Evolutionary conservation across 2,329 filamentous ascomycete genomes (phyloP), one percentile per base, ranked within the genome.

Genomic region (Neurospora crassa): DNA sequence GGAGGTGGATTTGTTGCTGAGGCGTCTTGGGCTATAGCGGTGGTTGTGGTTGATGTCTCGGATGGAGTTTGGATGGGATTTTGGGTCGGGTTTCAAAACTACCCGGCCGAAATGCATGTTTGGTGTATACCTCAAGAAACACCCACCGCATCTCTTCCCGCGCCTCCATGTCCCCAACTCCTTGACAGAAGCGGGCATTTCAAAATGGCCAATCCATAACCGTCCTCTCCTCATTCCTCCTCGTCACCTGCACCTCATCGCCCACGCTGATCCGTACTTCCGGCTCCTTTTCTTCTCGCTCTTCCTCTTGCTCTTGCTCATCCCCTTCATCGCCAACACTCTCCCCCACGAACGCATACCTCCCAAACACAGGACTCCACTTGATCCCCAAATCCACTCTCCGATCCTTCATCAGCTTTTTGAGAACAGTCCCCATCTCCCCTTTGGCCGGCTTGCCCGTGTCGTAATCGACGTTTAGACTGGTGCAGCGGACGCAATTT

Each of bases 311-410:
- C 90, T 80, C 93, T 67, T 91, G 84, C 14, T 74, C 67, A 10
- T 72, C 70, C 29, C 40, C 70, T 20, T 37, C 70, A 72, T 76
- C 73, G 24, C 24, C 43, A 63, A 37, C 12, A 59, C 11, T 63
- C 8, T 43, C 42, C 45, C 43, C 68, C 14, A 67, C 53, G 77
- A 92, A 93, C 0, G 85, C 90, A 80, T 93, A 93, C 67, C 91
- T 84, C 11, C 91, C 91, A 83, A 94, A 94, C 10, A 92, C 84
- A 14, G 91, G 91, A 72, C 85, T 87, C 78, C 88, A 92, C 77
- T 88, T 91, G 42, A 82, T 82, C 0, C 91, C 91, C n/a, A 78
- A 74, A 77, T 94, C 91, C 7, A 94, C 90, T 71, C 91, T 85
- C 24, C 92, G 84, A 79, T 93, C 90, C 69, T 84, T 86, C 85